Evolutionary conservation across 1,284 basidiomycete genomes (phyloP).

Genomic region (Ganoderma meredithae): DNA sequence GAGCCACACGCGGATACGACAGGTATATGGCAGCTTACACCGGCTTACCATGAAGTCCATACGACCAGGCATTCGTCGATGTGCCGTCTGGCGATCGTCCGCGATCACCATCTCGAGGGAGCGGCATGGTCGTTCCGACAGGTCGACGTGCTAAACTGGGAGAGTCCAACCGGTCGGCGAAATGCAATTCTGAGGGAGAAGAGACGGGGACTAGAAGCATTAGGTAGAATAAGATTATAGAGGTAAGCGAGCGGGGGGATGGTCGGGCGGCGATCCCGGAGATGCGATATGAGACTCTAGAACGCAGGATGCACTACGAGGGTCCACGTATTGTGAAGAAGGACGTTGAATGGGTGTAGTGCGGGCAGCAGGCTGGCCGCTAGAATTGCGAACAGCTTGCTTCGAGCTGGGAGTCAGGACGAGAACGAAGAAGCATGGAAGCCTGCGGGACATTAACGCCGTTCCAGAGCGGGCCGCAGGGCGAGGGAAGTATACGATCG

Average conservation of each 20-base stretch:
- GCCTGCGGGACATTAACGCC: background rate
- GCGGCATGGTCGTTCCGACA: background rate
- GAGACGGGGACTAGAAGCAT: background rate
- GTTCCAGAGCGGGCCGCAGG: background rate
- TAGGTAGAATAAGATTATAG: background rate
- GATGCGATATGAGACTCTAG: background rate
- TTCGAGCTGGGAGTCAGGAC: background rate
- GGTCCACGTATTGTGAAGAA: background rate
- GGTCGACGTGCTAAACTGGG: background rate
- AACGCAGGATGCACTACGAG: background rate
- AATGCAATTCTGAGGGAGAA: background rate
- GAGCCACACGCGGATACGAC: background rate
- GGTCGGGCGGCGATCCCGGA: background rate
- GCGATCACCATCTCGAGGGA: too few relatives aligned
- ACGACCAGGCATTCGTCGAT: background rate
- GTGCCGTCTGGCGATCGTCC: constrained; percentile 3
- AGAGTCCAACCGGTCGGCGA: background rate
- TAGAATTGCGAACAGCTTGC: background rate
- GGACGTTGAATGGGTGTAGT: background rate
- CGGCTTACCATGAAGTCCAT: constrained; percentile 6
- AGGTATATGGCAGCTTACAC: background rate
- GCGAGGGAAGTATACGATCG: background rate
- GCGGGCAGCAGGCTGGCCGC: background rate
- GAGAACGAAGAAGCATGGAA: constrained; percentile 5
- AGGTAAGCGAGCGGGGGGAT: background rate